Conservation (phyloP, 139 green algal genomes). For the Trebouxia sp. region DNA sequence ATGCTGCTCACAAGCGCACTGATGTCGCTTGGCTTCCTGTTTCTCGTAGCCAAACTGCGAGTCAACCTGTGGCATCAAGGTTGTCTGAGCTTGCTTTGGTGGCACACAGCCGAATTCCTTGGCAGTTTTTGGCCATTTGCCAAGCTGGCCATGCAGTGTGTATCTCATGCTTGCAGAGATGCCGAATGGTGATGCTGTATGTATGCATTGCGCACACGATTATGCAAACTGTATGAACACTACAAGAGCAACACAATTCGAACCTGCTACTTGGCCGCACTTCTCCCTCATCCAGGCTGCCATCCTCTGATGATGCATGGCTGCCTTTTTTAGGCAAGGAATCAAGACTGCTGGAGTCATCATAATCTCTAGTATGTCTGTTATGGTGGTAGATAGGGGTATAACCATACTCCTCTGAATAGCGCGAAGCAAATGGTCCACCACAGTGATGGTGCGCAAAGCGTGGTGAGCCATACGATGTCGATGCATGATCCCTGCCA, state of each 20-base stretch:
- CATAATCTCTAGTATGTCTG: background rate
- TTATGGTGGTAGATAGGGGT: background rate
- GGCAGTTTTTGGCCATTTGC: too few relatives aligned
- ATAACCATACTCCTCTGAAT: background rate
- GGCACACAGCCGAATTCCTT: too few relatives aligned
- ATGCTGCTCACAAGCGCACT: background rate
- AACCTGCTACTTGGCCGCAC: background rate
- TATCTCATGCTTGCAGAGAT: too few relatives aligned
- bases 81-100: too few relatives aligned
- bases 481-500: slow-evolving; percentile 5
- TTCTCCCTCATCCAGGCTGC: slow-evolving; percentile 2
- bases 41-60: background rate
- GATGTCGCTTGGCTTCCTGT: background rate
- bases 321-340: background rate
- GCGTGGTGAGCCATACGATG: slow-evolving; percentile 1
- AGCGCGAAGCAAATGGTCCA: background rate
- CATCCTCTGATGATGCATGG: background rate
- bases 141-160: too few relatives aligned
- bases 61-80: too few relatives aligned
- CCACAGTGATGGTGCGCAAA: background rate
- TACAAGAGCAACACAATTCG: too few relatives aligned
- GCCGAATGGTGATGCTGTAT: too few relatives aligned
- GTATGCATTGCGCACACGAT: too few relatives aligned
- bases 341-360: slow-evolving; percentile 7
- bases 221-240: too few relatives aligned